Conservation (phyloP, 2,329 filamentous ascomycete species). For the Epichloe brachyelytri region DNA sequence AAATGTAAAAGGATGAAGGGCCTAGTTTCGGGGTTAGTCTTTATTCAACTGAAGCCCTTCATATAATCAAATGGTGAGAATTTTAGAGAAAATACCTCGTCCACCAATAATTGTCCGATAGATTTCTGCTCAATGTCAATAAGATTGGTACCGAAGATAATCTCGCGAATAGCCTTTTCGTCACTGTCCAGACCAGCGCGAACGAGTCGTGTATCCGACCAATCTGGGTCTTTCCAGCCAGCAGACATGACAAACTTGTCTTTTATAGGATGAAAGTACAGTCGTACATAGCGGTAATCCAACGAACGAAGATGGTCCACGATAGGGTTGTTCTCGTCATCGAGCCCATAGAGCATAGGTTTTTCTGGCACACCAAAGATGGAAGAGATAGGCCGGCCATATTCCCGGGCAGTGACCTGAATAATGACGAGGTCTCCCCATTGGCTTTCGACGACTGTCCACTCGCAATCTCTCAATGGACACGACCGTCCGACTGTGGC, state of each 20-base stretch:
- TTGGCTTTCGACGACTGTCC: constrained; percentile 95
- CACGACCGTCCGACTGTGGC: constrained; percentile 56
- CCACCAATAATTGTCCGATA: constrained; percentile 66
- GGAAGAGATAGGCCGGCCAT: constrained; percentile 43
- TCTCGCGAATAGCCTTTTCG: constrained; percentile 69
- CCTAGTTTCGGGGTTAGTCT: constrained; percentile 29
- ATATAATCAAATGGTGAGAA: not conserved
- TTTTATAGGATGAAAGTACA: constrained; percentile 78
- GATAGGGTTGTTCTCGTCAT: constrained; percentile 59
- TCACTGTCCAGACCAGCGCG: constrained; percentile 76
- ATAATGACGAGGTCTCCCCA: constrained; percentile 88
- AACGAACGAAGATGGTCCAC: constrained; percentile 63
- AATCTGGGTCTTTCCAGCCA: constrained; percentile 88
- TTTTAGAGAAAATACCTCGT: constrained; percentile 48
- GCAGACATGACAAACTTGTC: constrained; percentile 80
- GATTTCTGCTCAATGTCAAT: constrained; percentile 93
- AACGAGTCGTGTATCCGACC: constrained; percentile 65
- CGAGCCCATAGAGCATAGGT: constrained; percentile 36
- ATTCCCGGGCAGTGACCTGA: constrained; percentile 41
- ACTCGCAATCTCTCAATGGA: constrained; percentile 62
- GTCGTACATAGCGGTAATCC: constrained; percentile 88
- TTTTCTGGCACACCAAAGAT: constrained; percentile 59
- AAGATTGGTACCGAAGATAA: constrained; percentile 78
- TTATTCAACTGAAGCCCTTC: not conserved
- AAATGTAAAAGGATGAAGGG: constrained; percentile 95